Percentiles rank a stretch among this genome's conserved stretches.
phyloP scores from a whole-genome alignment of 202 grass and related monocot genomes.

The Alloteropsis angusta region DNA sequence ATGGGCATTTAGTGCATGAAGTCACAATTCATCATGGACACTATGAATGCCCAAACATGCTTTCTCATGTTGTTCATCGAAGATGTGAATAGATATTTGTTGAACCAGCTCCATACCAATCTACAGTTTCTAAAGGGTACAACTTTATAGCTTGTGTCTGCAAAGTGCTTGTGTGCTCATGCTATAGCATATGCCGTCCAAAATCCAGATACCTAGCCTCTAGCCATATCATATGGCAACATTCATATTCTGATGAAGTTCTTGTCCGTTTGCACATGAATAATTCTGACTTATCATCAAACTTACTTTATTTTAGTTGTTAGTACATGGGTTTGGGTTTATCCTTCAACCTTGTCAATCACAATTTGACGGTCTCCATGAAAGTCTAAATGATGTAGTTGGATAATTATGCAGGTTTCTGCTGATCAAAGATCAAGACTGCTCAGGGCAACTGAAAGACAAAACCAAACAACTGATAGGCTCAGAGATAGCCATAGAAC shows the following conservation, averaged over 20 bases:
- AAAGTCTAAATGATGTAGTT: conserved; percentile 7
- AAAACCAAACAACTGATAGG: conserved; percentile 55
- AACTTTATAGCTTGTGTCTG: neutral
- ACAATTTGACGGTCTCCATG: neutral
- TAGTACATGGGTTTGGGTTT: neutral
- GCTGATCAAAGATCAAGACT: conserved; percentile 73
- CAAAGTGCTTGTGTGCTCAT: neutral
- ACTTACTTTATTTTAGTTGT: conserved; percentile 9
- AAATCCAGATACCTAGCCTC: neutral
- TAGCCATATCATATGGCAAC: neutral
- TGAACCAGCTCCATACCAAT: neutral
- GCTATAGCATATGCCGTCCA: neutral
- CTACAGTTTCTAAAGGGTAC: neutral
- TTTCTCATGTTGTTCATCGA: neutral
- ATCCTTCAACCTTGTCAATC: neutral
- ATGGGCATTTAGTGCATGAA: neutral
- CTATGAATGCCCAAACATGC: neutral
- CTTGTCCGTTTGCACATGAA: neutral
- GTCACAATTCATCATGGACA: neutral
- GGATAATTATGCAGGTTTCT: conserved; percentile 44
- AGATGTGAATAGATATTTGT: neutral
- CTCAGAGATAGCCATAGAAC: conserved; percentile 67
- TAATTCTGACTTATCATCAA: neutral
- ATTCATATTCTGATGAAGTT: neutral
- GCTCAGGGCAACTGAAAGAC: conserved; percentile 49